Base-by-base conservation (phyloP, 192 early-diverging fungal genomes). In the Kappamyces sp. region DNA sequence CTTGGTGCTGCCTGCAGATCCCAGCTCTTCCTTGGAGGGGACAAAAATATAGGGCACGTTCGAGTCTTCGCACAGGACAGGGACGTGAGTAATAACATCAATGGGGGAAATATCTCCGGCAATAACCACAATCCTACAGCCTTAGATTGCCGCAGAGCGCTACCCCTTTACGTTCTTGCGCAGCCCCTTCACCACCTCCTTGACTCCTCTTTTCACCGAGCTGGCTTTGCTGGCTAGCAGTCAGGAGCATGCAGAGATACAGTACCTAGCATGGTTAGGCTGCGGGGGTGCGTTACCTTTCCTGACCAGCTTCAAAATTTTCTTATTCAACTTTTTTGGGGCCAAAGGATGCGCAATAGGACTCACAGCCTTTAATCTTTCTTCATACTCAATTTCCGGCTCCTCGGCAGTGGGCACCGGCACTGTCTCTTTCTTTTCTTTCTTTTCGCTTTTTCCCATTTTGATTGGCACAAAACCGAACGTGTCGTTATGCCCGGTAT, bases 51-150 rank as follows among this genome's bases (percentile, higher is more conserved):
- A 99, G 32, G 94, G 93, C 33, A 99, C 89, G 63, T 88, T 75
- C 67, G 84, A 74, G 60, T 99, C 96, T 71, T 99, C 96, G 79
- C 96, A 99, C 37, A 99, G 73, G 38, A 99, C 87, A 37, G 96
- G 96, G 39, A 99, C 76, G 68, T 99, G 96, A 41, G 96, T 88
- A 57, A 99, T 89, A 57, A 97, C 91, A 69, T 99, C 96, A 46
- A 97, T 81, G 32, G 96, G 96, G 30, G 90, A 91, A 63, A 96
- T 90, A 72, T 99, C 93, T 47, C 92, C 94, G 12, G 96, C 94
- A 69, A 99, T 85, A 30, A 99, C 72, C 22, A 97, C 94, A 59
- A 97, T 58, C 3, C 91, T 84, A 49, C 11, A 15, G 2, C 9
- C 37, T 7, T 54, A 35, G 2, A 0, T 37, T 35, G 37, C 15